These are phyloP conservation scores for Fusarium staphyleae DNA, from an alignment of 2,329 filamentous ascomycete species.

Conservation along the genomic window DNA sequence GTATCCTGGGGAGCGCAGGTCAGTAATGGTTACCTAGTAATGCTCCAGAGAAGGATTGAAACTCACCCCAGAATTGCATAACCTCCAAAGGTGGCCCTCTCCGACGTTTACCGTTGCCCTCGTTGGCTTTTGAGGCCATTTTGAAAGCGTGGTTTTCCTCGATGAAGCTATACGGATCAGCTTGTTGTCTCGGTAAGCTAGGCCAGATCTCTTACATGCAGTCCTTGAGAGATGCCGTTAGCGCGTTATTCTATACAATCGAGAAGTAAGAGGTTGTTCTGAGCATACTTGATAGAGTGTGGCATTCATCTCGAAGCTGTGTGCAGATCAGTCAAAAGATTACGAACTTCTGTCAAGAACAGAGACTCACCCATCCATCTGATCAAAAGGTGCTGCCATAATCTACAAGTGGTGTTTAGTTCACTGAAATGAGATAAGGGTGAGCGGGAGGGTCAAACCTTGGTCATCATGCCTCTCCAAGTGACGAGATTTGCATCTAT, in stretches of 20 bases:
- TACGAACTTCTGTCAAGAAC: neutral
- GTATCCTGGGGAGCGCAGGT: conserved; percentile 67
- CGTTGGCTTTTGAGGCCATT: conserved; percentile 64
- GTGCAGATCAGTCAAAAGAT: conserved; percentile 26
- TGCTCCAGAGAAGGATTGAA: no score
- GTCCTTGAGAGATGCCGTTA: conserved; percentile 48
- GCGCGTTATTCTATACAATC: neutral
- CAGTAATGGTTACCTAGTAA: neutral
- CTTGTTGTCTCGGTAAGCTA: neutral
- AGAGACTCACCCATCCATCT: conserved; percentile 72
- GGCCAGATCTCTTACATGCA: conserved; percentile 57
- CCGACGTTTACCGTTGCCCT: conserved; percentile 49
- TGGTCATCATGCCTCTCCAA: conserved; percentile 99
- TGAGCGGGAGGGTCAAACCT: conserved; percentile 60
- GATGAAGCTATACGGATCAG: conserved; percentile 71
- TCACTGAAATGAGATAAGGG: neutral
- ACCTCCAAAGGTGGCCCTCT: conserved; percentile 69
- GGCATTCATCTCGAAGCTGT: conserved; percentile 93
- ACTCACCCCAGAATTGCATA: conserved; percentile 89
- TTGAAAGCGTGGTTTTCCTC: conserved; percentile 88
- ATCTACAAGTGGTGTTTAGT: conserved; percentile 65
- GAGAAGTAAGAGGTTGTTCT: conserved; percentile 16
- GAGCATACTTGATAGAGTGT: conserved; percentile 83
- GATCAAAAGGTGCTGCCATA: conserved; percentile 82
- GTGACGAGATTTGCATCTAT: conserved; percentile 84